Evolutionary conservation across 495 filamentous ascomycete species (phyloP), one percentile per base, ranked within the genome.

Genomic region (Achaetomiella virescens): DNA sequence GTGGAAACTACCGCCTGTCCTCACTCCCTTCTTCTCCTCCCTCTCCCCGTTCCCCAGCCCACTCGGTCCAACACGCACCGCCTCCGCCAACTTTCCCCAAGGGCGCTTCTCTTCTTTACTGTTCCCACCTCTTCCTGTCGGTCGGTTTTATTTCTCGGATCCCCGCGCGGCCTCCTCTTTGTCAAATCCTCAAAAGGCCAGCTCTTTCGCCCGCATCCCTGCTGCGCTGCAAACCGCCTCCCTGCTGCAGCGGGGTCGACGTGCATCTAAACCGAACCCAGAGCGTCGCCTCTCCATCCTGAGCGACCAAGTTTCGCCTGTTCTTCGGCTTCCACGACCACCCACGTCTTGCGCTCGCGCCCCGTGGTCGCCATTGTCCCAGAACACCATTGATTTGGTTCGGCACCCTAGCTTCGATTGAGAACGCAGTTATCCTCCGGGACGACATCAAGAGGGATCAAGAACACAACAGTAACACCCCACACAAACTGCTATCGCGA

Each of bases 61-160:
- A 56, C 33, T 48, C 54, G 55, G 60, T 59, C 53, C 64, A 58
- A 53, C 64, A 62, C 67, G 67, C 67, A 67, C 67, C 67, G 67
- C 67, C 67, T 68, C 59, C 62, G 67, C 58, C 67, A 70, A 70
- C 31, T 42, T 54, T 62, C 66, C 67, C 64, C 54, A 33, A 57
- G 64, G 67, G 66, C 65, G 64, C 66, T 64, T 62, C 62, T 69
- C 60, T 68, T 70, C 66, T 66, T 60, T 68, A 63, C 49, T 60
- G 60, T 63, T 63, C 57, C 57, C 60, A 47, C 40, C 27, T 49
- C 33, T 66, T 62, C 52, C 55, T 55, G 55, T 58, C 57, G 58
- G 58, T 65, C 57, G 65, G 57, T 62, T 54, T 43, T 63, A 52
- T 58, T 64, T 58, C 49, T 64, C 54, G 63, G 54, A 64, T 64